Base-by-base conservation (phyloP, 1,139 yeast species). In the Tardiomyces digboiensis region DNA sequence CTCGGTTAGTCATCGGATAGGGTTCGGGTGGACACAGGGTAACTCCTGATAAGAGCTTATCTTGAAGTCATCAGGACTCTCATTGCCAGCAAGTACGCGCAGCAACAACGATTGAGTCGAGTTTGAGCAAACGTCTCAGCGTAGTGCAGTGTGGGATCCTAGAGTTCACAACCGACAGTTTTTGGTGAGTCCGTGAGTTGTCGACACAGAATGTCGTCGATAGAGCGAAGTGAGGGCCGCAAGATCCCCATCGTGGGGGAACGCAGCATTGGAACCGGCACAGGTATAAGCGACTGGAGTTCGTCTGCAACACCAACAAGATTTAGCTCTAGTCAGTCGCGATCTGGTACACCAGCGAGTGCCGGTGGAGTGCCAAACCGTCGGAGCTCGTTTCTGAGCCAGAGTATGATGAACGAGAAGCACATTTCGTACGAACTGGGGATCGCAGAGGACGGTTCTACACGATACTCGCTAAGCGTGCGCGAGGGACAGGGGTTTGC, bases 401-500 rank as follows among this genome's bases (percentile, higher is more conserved):
- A 68, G n/a, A 62, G 78, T 20, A 81, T 82, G 87, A 66, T 80
- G 44, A 72, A 73, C 57, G 88, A 81, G 53, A 71, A 72, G 46
- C 76, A 74, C 50, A 71, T 76, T 23, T 75, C 79, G 4, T 81
- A 80, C 52, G 82, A 80, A 53, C 61, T 67, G 61, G 62, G 54
- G 21, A 52, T 53, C 18, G 55, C 45, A 21, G 49, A 47, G 43
- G 52, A 50, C 40, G 59, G 49, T 44, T 58, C 41, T 41, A 52
- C 39, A 50, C 46, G 48, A 52, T 63, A 23, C 50, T 63, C 40
- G 47, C 49, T 72, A 39, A 72, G 77, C 36, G 65, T 82, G 36
- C 72, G 71, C 43, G 84, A 80, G 57, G 71, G 80, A 40, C 88
- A 82, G 57, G 89, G 89, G 7, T 82, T 81, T 55, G 65, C 76